phyloP scores from a whole-genome alignment of 441 rosid species.

The Bocquillonia castaneifolia region DNA sequence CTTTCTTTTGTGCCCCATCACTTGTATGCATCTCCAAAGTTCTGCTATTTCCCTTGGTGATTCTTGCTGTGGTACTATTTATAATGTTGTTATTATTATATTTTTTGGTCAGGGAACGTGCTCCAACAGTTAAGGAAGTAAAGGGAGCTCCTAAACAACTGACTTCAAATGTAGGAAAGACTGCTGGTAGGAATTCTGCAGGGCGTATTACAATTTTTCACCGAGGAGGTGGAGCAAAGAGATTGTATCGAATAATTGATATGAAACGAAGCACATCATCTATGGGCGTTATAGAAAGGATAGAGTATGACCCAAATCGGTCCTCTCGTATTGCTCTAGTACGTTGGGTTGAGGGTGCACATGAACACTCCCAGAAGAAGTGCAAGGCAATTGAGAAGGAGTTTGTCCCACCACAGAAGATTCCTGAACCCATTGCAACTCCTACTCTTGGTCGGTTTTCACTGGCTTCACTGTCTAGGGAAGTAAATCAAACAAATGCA shows the following conservation, averaged over 20 bases:
- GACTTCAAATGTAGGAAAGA: slow-evolving; percentile 18
- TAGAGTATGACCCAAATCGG: slow-evolving; percentile 37
- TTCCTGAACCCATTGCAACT: slow-evolving; percentile 14
- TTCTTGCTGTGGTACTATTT: neutral
- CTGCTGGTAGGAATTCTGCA: slow-evolving; percentile 30
- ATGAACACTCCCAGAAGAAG: neutral
- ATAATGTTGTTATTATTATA: neutral
- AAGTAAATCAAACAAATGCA: slow-evolving; percentile 18
- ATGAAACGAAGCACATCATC: slow-evolving; percentile 26
- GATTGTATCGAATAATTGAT: slow-evolving; percentile 29
- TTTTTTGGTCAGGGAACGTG: slow-evolving; percentile 13
- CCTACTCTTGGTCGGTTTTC: slow-evolving; percentile 8
- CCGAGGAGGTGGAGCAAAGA: slow-evolving; percentile 35
- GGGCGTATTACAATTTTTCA: slow-evolving; percentile 31
- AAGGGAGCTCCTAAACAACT: slow-evolving; percentile 21
- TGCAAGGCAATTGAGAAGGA: slow-evolving; percentile 2
- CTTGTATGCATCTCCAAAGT: neutral
- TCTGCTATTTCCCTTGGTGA: neutral
- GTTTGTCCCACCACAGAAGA: slow-evolving; percentile 16
- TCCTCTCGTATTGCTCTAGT: slow-evolving; percentile 33
- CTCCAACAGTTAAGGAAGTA: slow-evolving; percentile 11
- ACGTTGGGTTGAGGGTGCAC: slow-evolving; percentile 26
- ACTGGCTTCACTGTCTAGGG: slow-evolving; percentile 15
- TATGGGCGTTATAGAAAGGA: slow-evolving; percentile 35
- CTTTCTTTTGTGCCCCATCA: neutral